These are phyloP conservation scores for Psidium guajava DNA, from an alignment of 345 rosid genomes.

Conservation along the genomic window DNA sequence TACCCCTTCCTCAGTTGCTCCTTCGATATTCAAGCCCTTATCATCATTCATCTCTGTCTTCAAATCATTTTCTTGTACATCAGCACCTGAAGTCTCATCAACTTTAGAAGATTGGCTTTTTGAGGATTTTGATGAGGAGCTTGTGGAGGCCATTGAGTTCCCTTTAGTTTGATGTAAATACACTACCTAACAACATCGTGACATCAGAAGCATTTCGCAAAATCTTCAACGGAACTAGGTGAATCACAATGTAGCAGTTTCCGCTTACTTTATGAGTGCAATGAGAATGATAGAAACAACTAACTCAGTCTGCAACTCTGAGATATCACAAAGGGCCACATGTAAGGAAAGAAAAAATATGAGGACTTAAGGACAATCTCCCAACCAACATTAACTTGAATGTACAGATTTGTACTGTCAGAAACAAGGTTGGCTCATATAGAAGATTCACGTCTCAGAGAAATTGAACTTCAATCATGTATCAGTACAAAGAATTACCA, in stretches of 20 bases:
- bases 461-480: neutral
- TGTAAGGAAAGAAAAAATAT: neutral
- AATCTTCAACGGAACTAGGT: neutral
- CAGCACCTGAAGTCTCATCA: conserved; percentile 34
- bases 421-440: neutral
- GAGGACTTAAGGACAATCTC: neutral
- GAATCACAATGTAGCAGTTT: neutral
- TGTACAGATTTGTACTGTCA: neutral
- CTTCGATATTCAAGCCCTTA: conserved; percentile 55
- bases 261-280: neutral
- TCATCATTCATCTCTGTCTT: conserved; percentile 52
- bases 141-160: conserved; percentile 24
- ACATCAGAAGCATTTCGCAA: neutral
- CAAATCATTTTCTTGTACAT: conserved; percentile 52
- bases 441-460: neutral
- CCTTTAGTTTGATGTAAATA: conserved; percentile 55
- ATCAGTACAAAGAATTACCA: neutral
- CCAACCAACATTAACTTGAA: neutral
- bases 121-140: conserved; percentile 31
- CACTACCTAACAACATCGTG: conserved; percentile 43
- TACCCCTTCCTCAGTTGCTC: conserved; percentile 85
- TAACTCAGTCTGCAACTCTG: neutral
- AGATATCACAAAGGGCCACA: neutral
- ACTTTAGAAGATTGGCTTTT: conserved; percentile 29
- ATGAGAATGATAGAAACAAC: neutral